Percentiles rank a stretch among this genome's conserved stretches.
Evolutionary conservation across 768 basidiomycete species (phyloP).

Genomic region (Boletus pseudopeckii): DNA sequence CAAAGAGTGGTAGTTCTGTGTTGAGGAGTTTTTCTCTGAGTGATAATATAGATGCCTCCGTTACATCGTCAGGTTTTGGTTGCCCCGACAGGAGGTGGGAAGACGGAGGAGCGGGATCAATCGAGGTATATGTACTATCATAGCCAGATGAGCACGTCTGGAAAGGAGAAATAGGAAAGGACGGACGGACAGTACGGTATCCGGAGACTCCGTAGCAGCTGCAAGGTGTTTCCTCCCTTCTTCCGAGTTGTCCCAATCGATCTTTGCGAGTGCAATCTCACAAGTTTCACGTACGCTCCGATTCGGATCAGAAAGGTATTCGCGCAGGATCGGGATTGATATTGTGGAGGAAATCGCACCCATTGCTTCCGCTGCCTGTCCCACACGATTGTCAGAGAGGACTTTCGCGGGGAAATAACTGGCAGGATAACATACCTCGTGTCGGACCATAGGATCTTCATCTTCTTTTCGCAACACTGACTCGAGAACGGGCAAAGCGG

Average conservation of each 20-base stretch:
- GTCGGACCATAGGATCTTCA: constrained; percentile 95
- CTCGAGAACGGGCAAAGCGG: constrained; percentile 78
- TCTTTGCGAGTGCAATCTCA: constrained; percentile 94
- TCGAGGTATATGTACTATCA: constrained; percentile 68
- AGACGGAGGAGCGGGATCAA: constrained; percentile 86
- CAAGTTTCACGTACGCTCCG: constrained; percentile 89
- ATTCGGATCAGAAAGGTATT: constrained; percentile 70
- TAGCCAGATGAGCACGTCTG: neutral
- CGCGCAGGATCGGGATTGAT: constrained; percentile 65
- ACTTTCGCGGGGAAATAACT: neutral
- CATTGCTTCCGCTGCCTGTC: constrained; percentile 95
- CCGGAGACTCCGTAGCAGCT: constrained; percentile 28
- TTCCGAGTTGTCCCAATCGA: constrained; percentile 84
- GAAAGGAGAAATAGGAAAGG: neutral
- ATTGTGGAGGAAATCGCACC: constrained; percentile 78
- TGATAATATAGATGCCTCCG: constrained; percentile 45
- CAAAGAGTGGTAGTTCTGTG: constrained; percentile 69
- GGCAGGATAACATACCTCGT: constrained; percentile 63
- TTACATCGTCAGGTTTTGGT: constrained; percentile 49
- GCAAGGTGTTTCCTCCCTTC: constrained; percentile 54
- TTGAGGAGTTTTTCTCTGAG: constrained; percentile 68
- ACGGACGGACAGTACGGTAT: constrained; percentile 36
- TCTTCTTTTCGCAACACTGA: constrained; percentile 61
- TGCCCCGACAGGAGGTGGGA: constrained; percentile 57
- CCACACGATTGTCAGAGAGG: constrained; percentile 14